phyloP scores from a whole-genome alignment of 2,329 filamentous ascomycete genomes.

The Dothidotthia symphoricarpi region DNA sequence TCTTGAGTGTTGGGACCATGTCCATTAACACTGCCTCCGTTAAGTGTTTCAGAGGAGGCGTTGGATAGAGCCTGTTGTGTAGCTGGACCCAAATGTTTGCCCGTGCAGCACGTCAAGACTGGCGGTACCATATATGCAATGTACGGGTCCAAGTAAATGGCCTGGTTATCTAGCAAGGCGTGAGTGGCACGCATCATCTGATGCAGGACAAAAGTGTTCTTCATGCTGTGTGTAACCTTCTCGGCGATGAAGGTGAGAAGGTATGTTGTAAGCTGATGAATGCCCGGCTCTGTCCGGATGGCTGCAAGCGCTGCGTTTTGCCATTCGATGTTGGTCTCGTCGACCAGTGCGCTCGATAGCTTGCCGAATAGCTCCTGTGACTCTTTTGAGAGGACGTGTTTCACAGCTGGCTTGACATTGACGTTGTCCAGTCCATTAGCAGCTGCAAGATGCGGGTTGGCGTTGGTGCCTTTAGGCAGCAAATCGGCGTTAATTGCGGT shows the following conservation, averaged over 20 bases:
- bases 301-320: conserved; percentile 82
- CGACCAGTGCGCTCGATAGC: conserved; percentile 82
- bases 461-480: conserved; percentile 83
- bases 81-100: conserved; percentile 69
- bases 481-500: conserved; percentile 85
- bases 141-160: conserved; percentile 71
- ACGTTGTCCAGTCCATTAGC: conserved; percentile 81
- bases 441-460: conserved; percentile 80
- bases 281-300: conserved; percentile 81
- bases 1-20: conserved; percentile 37
- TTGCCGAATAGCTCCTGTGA: conserved; percentile 96
- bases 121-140: conserved; percentile 74
- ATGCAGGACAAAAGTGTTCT: conserved; percentile 82
- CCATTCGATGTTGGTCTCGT: conserved; percentile 83
- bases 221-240: conserved; percentile 90
- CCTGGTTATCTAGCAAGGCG: conserved; percentile 78
- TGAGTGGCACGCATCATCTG: conserved; percentile 91
- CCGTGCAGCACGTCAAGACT: conserved; percentile 86
- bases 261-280: conserved; percentile 94
- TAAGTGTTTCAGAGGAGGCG: conserved; percentile 48
- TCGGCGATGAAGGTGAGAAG: conserved; percentile 95
- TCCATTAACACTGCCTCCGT: conserved; percentile 33
- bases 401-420: conserved; percentile 83
- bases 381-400: conserved; percentile 94
- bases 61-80: conserved; percentile 51